These are phyloP conservation scores for Rubroboletus satanas DNA, from an alignment of 768 basidiomycete genomes.

Conservation along the genomic window DNA sequence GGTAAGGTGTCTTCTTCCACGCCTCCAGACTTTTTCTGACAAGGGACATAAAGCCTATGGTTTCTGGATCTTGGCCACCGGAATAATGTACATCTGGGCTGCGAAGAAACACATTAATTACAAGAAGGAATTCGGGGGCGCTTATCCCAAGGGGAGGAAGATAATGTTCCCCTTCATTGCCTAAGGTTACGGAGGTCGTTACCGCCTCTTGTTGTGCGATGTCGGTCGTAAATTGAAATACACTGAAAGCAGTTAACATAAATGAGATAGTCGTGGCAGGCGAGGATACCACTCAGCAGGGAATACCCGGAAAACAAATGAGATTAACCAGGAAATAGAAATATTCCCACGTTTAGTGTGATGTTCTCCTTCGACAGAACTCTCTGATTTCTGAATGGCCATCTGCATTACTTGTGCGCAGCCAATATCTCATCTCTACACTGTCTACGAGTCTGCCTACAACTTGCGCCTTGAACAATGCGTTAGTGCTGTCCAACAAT, in stretches of 20 bases:
- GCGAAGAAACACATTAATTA: conserved; percentile 85
- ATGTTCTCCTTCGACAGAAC: neutral
- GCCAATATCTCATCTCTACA: conserved; percentile 68
- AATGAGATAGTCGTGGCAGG: neutral
- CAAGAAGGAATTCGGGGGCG: conserved; percentile 89
- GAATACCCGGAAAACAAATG: conserved; percentile 64
- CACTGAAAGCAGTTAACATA: too few species aligned
- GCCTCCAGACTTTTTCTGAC: neutral
- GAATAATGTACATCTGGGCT: conserved; percentile 84
- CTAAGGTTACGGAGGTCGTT: neutral
- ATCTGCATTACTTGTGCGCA: conserved; percentile 76
- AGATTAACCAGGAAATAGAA: conserved; percentile 51
- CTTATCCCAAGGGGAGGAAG: conserved; percentile 72
- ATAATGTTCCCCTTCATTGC: conserved; percentile 69
- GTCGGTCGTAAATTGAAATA: neutral
- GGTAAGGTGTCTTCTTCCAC: conserved; percentile 43
- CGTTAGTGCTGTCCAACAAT: conserved; percentile 42
- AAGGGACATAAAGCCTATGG: conserved; percentile 44
- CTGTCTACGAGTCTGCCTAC: conserved; percentile 72
- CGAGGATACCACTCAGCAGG: conserved; percentile 41
- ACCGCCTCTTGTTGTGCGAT: neutral
- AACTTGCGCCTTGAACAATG: conserved; percentile 84
- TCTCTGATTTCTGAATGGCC: conserved; percentile 49
- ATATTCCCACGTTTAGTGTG: conserved; percentile 2
- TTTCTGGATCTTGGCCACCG: conserved; percentile 60